A percentile compares a stretch with the other conserved stretches of the same genome.
Conservation (phyloP, 345 rosid species). For the Citrus inodora region DNA sequence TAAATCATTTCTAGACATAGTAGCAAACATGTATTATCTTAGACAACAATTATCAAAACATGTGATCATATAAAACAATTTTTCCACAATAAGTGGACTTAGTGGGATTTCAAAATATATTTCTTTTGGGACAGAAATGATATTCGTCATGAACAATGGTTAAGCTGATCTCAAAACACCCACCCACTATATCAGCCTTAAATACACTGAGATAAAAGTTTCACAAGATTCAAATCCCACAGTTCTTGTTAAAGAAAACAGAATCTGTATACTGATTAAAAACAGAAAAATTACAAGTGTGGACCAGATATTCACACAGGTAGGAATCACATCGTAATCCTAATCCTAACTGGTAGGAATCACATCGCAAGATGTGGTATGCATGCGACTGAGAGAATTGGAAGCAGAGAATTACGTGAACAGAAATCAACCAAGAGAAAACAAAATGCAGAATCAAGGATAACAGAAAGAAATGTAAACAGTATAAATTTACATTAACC, state of each 20-base stretch:
- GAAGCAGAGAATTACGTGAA: background rate
- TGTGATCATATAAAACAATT: background rate
- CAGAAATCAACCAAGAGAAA: slow-evolving; percentile 2
- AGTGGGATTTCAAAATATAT: background rate
- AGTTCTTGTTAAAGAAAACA: background rate
- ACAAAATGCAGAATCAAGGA: slow-evolving; percentile 3
- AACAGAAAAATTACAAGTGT: background rate
- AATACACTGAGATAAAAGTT: background rate
- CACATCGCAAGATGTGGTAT: background rate
- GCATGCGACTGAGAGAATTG: background rate
- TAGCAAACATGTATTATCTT: background rate
- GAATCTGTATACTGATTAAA: background rate
- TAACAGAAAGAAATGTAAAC: background rate
- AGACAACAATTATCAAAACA: background rate
- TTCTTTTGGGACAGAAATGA: background rate
- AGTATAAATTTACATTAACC: slow-evolving; percentile 11
- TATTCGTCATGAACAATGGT: background rate
- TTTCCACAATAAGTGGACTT: background rate
- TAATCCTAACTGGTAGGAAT: background rate
- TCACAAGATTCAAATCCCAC: slow-evolving; percentile 5
- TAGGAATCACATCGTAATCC: background rate
- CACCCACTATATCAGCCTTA: background rate
- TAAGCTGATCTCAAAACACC: background rate
- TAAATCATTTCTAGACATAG: background rate
- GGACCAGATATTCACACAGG: background rate